phyloP scores from a whole-genome alignment of 2,329 filamentous ascomycete species.

The Achaetomium macrosporum region DNA sequence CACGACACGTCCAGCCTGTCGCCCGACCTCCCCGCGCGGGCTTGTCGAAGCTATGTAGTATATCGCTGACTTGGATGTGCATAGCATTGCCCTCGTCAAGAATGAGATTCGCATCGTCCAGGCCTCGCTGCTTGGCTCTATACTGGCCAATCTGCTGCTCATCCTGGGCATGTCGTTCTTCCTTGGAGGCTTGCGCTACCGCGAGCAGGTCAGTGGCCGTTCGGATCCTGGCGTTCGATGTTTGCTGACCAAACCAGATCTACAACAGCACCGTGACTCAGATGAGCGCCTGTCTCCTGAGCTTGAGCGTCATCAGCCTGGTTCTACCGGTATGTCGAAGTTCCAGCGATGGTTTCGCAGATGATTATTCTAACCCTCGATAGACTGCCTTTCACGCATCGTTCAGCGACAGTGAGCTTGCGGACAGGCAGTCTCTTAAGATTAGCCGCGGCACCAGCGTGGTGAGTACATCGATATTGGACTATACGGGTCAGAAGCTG shows the following conservation, averaged over 20 bases:
- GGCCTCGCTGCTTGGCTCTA: slow-evolving; percentile 82
- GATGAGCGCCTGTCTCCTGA: slow-evolving; percentile 90
- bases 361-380: not conserved
- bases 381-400: slow-evolving; percentile 89
- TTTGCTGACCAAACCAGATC: slow-evolving; percentile 44
- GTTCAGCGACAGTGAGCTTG: slow-evolving; percentile 56
- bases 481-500: slow-evolving; percentile 17
- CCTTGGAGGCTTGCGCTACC: slow-evolving; percentile 75
- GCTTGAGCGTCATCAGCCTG: slow-evolving; percentile 83
- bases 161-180: slow-evolving; percentile 92
- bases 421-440: slow-evolving; percentile 67
- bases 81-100: slow-evolving; percentile 70
- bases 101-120: slow-evolving; percentile 87
- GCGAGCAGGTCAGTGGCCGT: slow-evolving; percentile 63
- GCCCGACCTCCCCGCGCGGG: not conserved
- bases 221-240: not conserved
- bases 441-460: slow-evolving; percentile 89
- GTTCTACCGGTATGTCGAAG: slow-evolving; percentile 61
- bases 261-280: slow-evolving; percentile 95
- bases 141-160: slow-evolving; percentile 79
- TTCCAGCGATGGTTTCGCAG: not conserved
- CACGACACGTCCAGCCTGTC: not conserved
- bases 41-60: no score
- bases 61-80: not conserved
- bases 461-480: slow-evolving; percentile 41